Evolutionary conservation across 2,329 filamentous ascomycete species (phyloP).

Genomic region (Aureobasidium sp.): DNA sequence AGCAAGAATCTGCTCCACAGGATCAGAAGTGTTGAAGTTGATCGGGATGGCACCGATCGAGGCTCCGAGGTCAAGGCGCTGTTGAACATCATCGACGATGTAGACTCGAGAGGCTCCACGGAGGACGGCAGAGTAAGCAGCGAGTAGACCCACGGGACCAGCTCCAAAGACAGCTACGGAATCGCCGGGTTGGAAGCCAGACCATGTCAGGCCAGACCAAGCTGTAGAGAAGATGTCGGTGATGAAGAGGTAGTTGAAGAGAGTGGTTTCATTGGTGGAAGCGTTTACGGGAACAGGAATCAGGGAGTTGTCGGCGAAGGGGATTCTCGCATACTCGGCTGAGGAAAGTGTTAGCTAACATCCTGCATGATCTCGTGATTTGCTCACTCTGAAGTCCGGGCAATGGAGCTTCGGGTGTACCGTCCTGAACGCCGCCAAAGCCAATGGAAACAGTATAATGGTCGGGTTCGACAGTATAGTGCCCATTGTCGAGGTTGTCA

Average conservation of each 20-base stretch:
- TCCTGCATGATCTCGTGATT: neutral
- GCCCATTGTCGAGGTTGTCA: neutral
- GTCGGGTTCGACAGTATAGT: neutral
- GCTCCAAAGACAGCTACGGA: constrained; percentile 17
- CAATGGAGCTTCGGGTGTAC: neutral
- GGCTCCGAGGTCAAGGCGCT: constrained; percentile 14
- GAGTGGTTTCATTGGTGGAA: neutral
- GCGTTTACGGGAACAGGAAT: neutral
- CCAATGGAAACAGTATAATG: neutral
- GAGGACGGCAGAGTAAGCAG: constrained; percentile 15
- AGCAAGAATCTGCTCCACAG: constrained; percentile 15
- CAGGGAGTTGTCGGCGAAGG: constrained; percentile 1
- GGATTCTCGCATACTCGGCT: constrained; percentile 12
- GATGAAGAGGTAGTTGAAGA: constrained; percentile 21
- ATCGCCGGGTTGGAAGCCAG: constrained; percentile 31
- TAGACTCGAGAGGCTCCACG: constrained; percentile 17
- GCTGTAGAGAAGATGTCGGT: constrained; percentile 33
- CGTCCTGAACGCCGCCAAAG: neutral
- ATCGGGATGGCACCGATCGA: constrained; percentile 15
- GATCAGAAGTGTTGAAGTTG: constrained; percentile 15
- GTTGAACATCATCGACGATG: constrained; percentile 15
- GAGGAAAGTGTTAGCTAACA: neutral
- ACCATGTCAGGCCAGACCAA: constrained; percentile 30
- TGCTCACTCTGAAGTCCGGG: neutral
- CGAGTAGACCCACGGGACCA: constrained; percentile 16